phyloP scores from a whole-genome alignment of 805 yeast species.

The Tetrapisispora fleetii region DNA sequence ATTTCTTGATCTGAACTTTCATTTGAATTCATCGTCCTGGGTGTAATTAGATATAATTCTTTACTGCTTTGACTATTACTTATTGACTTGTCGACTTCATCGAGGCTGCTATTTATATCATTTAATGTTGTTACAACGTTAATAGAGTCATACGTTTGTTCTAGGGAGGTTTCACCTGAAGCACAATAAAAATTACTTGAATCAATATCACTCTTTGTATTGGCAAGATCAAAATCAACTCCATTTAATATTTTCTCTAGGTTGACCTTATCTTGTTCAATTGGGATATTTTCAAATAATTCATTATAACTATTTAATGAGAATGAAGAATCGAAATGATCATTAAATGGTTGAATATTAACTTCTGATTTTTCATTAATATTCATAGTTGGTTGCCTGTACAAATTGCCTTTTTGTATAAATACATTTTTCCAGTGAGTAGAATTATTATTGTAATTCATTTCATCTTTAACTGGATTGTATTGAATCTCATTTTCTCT shows the following conservation, averaged over 20 bases:
- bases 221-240: neutral
- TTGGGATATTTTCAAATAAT: neutral
- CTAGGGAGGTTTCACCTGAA: neutral
- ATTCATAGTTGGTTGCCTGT: neutral
- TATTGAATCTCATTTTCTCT: neutral
- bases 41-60: neutral
- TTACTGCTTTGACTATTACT: neutral
- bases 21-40: neutral
- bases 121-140: neutral
- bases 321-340: neutral
- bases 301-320: neutral
- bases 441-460: no score
- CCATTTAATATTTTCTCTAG: neutral
- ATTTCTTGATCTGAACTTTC: neutral
- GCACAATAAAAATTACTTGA: conserved; percentile 1
- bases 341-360: neutral
- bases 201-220: neutral
- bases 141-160: neutral
- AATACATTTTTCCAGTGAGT: neutral
- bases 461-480: no score
- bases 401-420: no score
- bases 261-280: neutral
- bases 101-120: neutral
- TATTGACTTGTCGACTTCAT: neutral
- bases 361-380: neutral